Evolutionary conservation across 2,329 filamentous ascomycete genomes (phyloP), one percentile per base, ranked within the genome.

Genomic region (Thielaviopsis ethacetica): DNA sequence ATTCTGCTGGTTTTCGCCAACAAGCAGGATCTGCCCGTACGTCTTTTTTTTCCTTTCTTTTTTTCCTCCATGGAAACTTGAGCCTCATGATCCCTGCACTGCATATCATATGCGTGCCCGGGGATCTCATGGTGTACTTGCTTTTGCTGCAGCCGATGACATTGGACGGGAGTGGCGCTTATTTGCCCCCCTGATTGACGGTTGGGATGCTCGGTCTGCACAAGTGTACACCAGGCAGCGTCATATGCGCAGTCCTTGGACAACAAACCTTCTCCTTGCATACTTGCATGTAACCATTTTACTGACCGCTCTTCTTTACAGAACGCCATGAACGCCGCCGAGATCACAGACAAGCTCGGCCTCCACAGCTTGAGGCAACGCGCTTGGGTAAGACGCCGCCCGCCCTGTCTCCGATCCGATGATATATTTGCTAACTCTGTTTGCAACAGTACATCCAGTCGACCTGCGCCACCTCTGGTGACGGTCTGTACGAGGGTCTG

Each of bases 311-410:
- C 53, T 49, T 58, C 19, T 51, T 63, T 61, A 62, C 69, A 95
- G 91, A 97, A 97, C 72, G 93, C 93, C 76, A 97, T 97, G 93
- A 96, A 95, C 77, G 91, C 93, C 70, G 91, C 93, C 71, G 93
- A 98, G 80, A 97, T 98, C 75, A 98, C 93, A 75, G 91, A 98
- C 80, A 96, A 97, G 85, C 89, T 98, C 75, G 93, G 93, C 72
- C 90, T 98, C 70, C 91, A 97, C 85, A 94, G 88, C 79, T 81
- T 98, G 82, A 89, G 90, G 82, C 89, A 95, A 80, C 91, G 93
- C 75, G 87, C 89, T 70, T 98, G 93, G 93, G 93, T 98, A 91
- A 73, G 90, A 78, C 64, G 52, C 62, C 49, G 26, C 59, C 56
- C 38, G 2, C 5, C 10, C 22, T 24, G 5, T 15, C 5, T 17